Conservation (phyloP, 2,329 filamentous ascomycete genomes). For the Fusarium sp. region DNA sequence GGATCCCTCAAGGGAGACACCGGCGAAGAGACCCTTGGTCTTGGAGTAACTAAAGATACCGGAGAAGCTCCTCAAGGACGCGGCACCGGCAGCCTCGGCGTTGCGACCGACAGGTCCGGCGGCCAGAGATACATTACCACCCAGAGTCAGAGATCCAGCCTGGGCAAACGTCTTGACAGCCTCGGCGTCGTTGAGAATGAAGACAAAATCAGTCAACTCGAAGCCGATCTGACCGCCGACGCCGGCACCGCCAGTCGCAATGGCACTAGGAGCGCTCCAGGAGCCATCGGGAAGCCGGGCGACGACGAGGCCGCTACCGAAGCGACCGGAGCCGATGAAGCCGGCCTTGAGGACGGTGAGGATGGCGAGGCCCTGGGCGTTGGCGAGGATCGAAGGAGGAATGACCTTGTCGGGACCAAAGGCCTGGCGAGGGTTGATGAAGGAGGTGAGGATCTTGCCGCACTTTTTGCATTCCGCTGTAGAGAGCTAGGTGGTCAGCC, state of each 20-base stretch:
- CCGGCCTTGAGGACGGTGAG: constrained; percentile 89
- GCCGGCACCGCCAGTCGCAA: constrained; percentile 83
- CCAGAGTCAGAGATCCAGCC: constrained; percentile 88
- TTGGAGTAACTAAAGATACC: constrained; percentile 98
- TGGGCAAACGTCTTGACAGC: constrained; percentile 96
- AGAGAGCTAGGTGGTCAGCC: constrained; percentile 22
- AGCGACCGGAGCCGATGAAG: constrained; percentile 84
- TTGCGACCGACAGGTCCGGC: constrained; percentile 95
- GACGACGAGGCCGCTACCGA: constrained; percentile 85
- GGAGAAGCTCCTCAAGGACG: constrained; percentile 87
- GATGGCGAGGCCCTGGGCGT: constrained; percentile 91
- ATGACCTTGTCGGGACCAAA: constrained; percentile 99
- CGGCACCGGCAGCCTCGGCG: constrained; percentile 94
- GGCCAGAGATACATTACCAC: constrained; percentile 95
- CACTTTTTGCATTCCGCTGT: constrained; percentile 97
- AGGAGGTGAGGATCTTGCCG: constrained; percentile 93
- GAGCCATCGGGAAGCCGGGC: constrained; percentile 80
- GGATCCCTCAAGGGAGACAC: constrained; percentile 92
- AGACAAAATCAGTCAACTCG: constrained; percentile 94
- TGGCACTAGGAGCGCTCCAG: constrained; percentile 86
- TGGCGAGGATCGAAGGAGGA: constrained; percentile 87
- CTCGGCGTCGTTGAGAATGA: constrained; percentile 92
- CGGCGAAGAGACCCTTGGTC: constrained; percentile 96
- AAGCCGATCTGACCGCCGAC: constrained; percentile 90
- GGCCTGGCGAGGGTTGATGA: constrained; percentile 91